Evolutionary conservation across 75 land plant genomes (phyloP), one percentile per base, ranked within the genome.

Genomic region (Gnetum montanum): DNA sequence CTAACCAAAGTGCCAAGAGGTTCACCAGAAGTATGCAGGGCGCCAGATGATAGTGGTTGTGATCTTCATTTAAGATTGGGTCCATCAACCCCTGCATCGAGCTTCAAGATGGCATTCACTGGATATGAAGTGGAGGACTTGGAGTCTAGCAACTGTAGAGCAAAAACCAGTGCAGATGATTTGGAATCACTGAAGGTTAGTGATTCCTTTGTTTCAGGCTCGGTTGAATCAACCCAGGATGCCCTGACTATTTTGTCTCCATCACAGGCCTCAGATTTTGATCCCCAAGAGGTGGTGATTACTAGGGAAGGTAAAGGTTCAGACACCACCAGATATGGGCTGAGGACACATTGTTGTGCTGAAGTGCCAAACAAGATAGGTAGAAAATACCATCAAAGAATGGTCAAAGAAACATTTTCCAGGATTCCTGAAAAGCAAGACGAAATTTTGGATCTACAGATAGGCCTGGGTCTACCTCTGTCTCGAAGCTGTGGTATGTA

Each of bases 51-150:
- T n/a, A 27, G 8, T 57, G 30, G 12, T n/a, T 57, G 44, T 10
- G 59, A 57, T 41, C 25, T 57, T 24, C 31, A 25, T 57, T 57
- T 57, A 27, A n/a, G 59, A 23, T 27, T 57, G 59, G 48, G 59
- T 13, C 59, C 49, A n/a, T 25, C 31, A 15, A 43, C 59, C 40
- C 24, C 13, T 57, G 50, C 29, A 37, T n/a, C n/a, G n/a, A 11
- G 59, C 31, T 43, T 16, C 25, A 12, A 23, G n/a, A n/a, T 26
- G 12, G 59, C 18, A 15, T 43, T 50, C 6, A 37, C 8, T 43
- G 44, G 59, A 27, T 37, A 22, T 43, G 59, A 57, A 7, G 3
- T 57, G 40, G 59, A 57, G 44, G 59, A 57, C 49, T 45, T 57
- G 11, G 59, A 43, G 25, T 57, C 59, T n/a, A 57, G 44, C 18